Conservation (phyloP, 2,329 filamentous ascomycete species). For the Colletotrichum zoysiae region DNA sequence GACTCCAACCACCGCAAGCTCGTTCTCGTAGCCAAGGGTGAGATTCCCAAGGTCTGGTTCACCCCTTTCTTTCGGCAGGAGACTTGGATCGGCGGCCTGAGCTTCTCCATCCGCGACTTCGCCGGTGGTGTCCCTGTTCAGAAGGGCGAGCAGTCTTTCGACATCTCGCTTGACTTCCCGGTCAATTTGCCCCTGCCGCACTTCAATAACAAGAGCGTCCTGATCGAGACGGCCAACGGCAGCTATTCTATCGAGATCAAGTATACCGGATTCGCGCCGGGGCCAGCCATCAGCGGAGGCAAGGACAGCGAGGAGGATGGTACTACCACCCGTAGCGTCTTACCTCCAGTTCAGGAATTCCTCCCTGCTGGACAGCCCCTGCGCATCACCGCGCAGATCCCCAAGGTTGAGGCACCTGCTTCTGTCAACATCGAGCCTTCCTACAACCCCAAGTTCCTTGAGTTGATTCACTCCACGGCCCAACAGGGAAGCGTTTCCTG, state of each 20-base stretch:
- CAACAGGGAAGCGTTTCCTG: conserved; percentile 2
- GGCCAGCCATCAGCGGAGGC: neutral
- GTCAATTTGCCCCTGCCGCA: neutral
- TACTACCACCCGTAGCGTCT: neutral
- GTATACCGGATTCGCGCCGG: neutral
- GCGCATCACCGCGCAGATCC: conserved; percentile 19
- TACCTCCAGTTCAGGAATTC: neutral
- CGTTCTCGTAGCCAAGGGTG: conserved; percentile 6
- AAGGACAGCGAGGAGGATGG: neutral
- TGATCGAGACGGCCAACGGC: neutral
- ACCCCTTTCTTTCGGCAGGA: conserved; percentile 10
- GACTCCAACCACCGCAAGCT: neutral
- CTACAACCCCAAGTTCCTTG: neutral
- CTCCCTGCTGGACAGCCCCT: conserved; percentile 5
- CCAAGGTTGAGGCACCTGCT: neutral
- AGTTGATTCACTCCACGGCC: neutral
- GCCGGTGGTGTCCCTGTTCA: neutral
- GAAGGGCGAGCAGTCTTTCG: neutral
- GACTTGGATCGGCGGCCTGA: neutral
- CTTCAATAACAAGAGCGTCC: neutral
- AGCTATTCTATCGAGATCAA: neutral
- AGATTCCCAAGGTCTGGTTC: neutral
- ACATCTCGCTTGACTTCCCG: neutral
- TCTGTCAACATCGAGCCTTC: neutral
- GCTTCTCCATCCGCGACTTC: neutral